Evolutionary conservation across 352 stramenopile species (phyloP), one percentile per base, ranked within the genome.

Genomic region (Globisporangium ultimum): DNA sequence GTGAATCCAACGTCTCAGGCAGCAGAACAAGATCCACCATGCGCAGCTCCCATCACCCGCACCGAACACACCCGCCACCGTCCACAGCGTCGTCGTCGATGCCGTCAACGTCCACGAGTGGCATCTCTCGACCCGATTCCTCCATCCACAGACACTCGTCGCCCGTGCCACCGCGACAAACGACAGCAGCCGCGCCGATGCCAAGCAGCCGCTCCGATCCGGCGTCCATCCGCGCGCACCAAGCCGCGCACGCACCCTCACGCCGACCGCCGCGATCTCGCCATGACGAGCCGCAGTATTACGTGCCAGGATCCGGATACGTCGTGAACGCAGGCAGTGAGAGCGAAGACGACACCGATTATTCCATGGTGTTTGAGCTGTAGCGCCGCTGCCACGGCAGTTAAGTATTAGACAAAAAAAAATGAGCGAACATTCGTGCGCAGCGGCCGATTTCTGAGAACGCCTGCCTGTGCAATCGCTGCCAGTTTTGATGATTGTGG

Each of bases 151-250:
- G 59, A 2, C 38, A 65, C 48, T 65, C 59, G n/a, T 53, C 59
- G 14, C 52, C 59, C 10, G 59, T 60, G 13, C 41, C 58, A 15
- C 46, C 47, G 36, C 50, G 51, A 34, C 28, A 42, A 6, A 36
- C 59, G 24, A 53, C 9, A 24, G 32, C 43, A 12, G n/a, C 43
- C 7, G 28, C 40, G 24, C 20, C 47, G 41, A 34, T 62, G n/a
- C 47, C 53, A n/a, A 48, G 47, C 20, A 61, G 60, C 41, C 48
- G 55, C 28, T 62, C 55, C 18, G 60, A 67, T 34, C 53, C 53
- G 9, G 18, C 48, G 17, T 41, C 49, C 28, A 61, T 67, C 50
- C 48, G 45, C 3, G 38, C 57, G 17, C 45, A 67, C 28, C 60
- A 62, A 46, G 53, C 49, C 49, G 14, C 55, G 48, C 56, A 41